Base-by-base conservation (phyloP, 1,139 yeast genomes). In the Torulaspora pretoriensis region DNA sequence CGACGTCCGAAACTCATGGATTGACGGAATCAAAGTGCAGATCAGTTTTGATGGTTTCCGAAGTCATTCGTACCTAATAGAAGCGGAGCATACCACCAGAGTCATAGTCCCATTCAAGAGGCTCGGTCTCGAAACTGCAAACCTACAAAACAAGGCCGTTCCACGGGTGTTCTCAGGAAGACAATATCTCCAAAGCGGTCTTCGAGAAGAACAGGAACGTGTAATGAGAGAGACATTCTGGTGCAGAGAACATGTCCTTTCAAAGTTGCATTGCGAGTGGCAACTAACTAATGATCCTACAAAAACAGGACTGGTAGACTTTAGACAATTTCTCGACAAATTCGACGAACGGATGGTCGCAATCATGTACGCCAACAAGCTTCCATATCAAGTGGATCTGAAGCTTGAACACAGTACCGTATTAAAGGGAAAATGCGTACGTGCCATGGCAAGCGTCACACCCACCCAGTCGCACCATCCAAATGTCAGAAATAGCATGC, bases 121-220 rank as follows among this genome's bases (percentile, higher is more conserved):
- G 59, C 57, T 73, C 16, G 61, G 69, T 2, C 39, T 35, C 14
- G 26, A 34, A 10, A 36, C 46, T 8, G 69, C 69, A 6, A 71
- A 73, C n/a, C 72, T 74, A 36, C 60, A 78, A 13, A 61, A 68
- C 3, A 64, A 65, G 32, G 75, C 78, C 0, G 81, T 90, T 25
- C 97, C 97, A n/a, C 81, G 87, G 24, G 68, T 89, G 35, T 57
- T 61, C n/a, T 65, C 84, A 33, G 78, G 80, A 37, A 80, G 81
- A 48, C 96, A 89, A 64, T 86, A 81, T 58, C 72, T 88, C 14
- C 83, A 83, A 55, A 75, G 79, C 41, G 75, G 73, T 42, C 60
- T 80, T 24, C 68, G 79, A 0, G 75, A 66, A 55, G 82, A 75
- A 46, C 85, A 76, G 47, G 71, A 67, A 52, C 61, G 53, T 35